A percentile compares a stretch with the other conserved stretches of the same genome.
Conservation (phyloP, 1,139 yeast species). For the Suhomyces panamericanus region DNA sequence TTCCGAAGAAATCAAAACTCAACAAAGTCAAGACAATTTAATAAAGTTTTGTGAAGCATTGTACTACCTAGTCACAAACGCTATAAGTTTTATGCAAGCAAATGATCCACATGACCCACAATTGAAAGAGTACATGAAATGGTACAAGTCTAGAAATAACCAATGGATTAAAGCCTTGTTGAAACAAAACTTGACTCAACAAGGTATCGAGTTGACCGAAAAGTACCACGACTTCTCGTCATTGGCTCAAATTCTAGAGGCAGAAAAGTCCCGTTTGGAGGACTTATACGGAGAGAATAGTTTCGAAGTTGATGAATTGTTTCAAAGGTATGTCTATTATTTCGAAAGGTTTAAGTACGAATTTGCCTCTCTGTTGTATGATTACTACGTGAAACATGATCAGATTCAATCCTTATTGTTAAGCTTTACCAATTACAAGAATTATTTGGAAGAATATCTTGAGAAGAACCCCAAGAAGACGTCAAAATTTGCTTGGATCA, state of each 20-base stretch:
- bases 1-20: slow-evolving; percentile 14
- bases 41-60: slow-evolving; percentile 33
- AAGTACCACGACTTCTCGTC: slow-evolving; percentile 64
- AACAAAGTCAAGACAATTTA: slow-evolving; percentile 21
- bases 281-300: slow-evolving; percentile 25
- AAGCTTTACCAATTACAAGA: slow-evolving; percentile 56
- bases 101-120: slow-evolving; percentile 24
- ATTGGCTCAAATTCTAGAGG: slow-evolving; percentile 62
- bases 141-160: slow-evolving; percentile 35
- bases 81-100: slow-evolving; percentile 37
- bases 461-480: slow-evolving; percentile 46
- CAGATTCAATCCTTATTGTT: slow-evolving; percentile 56
- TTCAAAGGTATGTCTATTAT: slow-evolving; percentile 48
- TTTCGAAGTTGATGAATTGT: slow-evolving; percentile 19
- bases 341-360: slow-evolving; percentile 63
- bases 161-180: slow-evolving; percentile 60
- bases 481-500: slow-evolving; percentile 72
- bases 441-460: slow-evolving; percentile 55
- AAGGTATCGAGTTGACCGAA: slow-evolving; percentile 68
- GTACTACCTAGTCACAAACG: slow-evolving; percentile 40
- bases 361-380: slow-evolving; percentile 69
- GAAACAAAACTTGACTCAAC: slow-evolving; percentile 44
- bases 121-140: slow-evolving; percentile 30
- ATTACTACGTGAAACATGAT: slow-evolving; percentile 55
- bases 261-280: slow-evolving; percentile 43